Conservation (phyloP, 2,329 filamentous ascomycete genomes). For the Scleromitrula shiraiana region DNA sequence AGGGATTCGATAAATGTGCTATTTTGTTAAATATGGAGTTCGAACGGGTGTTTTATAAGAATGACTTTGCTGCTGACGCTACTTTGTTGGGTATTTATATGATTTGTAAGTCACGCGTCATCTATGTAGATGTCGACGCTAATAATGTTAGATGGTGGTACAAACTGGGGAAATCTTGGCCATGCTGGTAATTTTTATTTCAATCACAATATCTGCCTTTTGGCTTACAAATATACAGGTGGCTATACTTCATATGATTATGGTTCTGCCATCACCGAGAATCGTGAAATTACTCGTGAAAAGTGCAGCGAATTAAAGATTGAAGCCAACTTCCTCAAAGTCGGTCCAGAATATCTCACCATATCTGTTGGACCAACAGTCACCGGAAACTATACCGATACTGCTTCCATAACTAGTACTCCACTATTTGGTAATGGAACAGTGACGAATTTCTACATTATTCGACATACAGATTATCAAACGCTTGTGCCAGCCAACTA, state of each 20-base stretch:
- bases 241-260: conserved; percentile 54
- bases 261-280: conserved; percentile 57
- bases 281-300: conserved; percentile 58
- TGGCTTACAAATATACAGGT: conserved; percentile 29
- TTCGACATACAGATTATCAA: conserved; percentile 60
- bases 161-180: conserved; percentile 76
- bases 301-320: conserved; percentile 78
- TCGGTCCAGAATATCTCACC: conserved; percentile 61
- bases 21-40: conserved; percentile 64
- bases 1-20: conserved; percentile 59
- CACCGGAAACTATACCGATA: conserved; percentile 42
- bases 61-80: conserved; percentile 57
- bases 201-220: not conserved
- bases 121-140: conserved; percentile 34
- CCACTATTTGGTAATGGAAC: conserved; percentile 48
- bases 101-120: conserved; percentile 36
- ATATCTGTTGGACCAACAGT: conserved; percentile 44
- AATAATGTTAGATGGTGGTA: conserved; percentile 53
- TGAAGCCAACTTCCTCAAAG: conserved; percentile 65
- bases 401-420: conserved; percentile 43
- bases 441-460: conserved; percentile 53
- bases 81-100: conserved; percentile 69
- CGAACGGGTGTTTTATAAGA: conserved; percentile 73
- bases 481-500: conserved; percentile 50
- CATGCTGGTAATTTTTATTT: conserved; percentile 37